A percentile compares a stretch with the other conserved stretches of the same genome.
Conservation (phyloP, 2,329 filamentous ascomycete species). For the Phyllachora maydis region DNA sequence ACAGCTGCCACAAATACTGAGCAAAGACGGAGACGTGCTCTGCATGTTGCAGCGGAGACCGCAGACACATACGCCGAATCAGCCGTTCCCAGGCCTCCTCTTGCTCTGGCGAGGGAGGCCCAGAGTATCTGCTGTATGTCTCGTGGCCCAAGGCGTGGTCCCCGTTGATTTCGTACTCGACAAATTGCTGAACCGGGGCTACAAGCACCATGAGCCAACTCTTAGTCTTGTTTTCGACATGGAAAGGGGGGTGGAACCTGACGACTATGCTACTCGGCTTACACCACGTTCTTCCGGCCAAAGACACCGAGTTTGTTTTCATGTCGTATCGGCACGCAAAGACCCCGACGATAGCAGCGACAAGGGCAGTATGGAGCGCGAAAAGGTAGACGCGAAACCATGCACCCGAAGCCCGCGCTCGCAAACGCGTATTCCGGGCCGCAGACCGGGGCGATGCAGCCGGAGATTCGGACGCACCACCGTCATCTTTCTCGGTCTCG, state of each 20-base stretch:
- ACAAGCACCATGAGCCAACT: too few relatives aligned
- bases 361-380: too few relatives aligned
- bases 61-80: slow-evolving; percentile 1
- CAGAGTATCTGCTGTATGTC: slow-evolving; percentile 1
- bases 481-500: too few relatives aligned
- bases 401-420: too few relatives aligned
- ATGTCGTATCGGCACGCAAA: too few relatives aligned
- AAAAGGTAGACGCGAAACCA: too few relatives aligned
- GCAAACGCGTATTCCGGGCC: too few relatives aligned
- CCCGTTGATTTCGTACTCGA: slow-evolving; percentile 1
- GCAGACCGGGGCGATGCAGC: too few relatives aligned
- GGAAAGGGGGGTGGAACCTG: background rate
- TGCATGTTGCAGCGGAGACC: background rate
- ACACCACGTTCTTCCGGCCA: background rate
- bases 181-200: slow-evolving; percentile 1
- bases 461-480: too few relatives aligned
- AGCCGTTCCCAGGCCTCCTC: slow-evolving; percentile 1
- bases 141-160: slow-evolving; percentile 1
- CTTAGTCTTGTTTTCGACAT: too few relatives aligned
- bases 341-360: too few relatives aligned
- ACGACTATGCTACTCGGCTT: background rate
- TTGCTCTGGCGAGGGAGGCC: slow-evolving; percentile 1
- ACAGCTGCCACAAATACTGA: background rate
- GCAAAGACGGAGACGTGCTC: background rate
- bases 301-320: too few relatives aligned